These are phyloP conservation scores for Tympanopsis confertula DNA, from an alignment of 2,329 filamentous ascomycete species.

Conservation along the genomic window DNA sequence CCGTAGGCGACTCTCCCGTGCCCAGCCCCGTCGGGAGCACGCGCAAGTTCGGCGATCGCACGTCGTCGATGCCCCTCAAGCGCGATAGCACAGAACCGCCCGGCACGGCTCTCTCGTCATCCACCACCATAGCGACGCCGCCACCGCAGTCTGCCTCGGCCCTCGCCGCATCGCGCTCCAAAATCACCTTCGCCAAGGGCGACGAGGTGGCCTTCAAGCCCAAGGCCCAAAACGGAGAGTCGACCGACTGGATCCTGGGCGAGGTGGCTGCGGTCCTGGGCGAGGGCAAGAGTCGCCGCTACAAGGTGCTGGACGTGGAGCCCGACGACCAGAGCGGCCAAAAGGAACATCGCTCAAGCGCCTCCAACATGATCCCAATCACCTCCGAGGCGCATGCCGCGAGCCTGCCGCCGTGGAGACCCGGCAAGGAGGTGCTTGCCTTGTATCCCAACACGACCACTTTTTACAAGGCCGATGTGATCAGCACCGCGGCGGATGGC, in stretches of 20 bases:
- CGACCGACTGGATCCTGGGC: constrained; percentile 61
- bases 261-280: constrained; percentile 66
- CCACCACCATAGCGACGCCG: too few species aligned
- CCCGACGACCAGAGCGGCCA: constrained; percentile 59
- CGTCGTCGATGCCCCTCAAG: constrained; percentile 11
- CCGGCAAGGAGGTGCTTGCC: constrained; percentile 63
- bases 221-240: constrained; percentile 35
- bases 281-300: constrained; percentile 66
- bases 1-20: constrained; percentile 27
- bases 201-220: constrained; percentile 58
- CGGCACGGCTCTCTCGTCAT: constrained; percentile 4
- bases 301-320: constrained; percentile 71
- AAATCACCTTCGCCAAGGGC: constrained; percentile 46
- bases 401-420: constrained; percentile 46
- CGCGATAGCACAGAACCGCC: constrained; percentile 16
- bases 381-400: constrained; percentile 37
- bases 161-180: constrained; percentile 15
- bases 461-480: constrained; percentile 75
- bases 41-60: too few species aligned
- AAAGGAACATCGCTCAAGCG: constrained; percentile 59
- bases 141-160: background rate
- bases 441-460: constrained; percentile 76
- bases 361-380: constrained; percentile 68
- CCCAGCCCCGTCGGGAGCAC: constrained; percentile 24
- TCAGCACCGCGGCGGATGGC: constrained; percentile 45